Base-by-base conservation (phyloP, 805 yeast genomes). In the Candida takata region DNA sequence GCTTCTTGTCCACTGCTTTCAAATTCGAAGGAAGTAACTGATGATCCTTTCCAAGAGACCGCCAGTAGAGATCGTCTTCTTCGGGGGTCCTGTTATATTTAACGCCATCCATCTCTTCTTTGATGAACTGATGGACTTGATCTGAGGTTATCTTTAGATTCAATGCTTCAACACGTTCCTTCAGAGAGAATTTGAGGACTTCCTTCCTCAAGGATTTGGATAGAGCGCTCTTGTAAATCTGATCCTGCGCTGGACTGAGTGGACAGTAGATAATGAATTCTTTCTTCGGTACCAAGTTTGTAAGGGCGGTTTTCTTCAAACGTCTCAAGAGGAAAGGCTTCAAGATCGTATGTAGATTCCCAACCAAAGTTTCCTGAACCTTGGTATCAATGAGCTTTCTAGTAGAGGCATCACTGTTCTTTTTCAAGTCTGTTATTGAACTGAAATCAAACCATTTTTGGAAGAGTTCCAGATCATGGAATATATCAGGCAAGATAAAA, bases 361-460 rank as follows among this genome's bases (percentile, higher is more conserved):
- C 67, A 18, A 90, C 75, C 37, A 90, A 62, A 34, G 74, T 72
- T 45, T 69, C 69, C 54, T 81, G 71, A 47, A 73, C 65, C 45
- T 73, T 75, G 16, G 69, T 63, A 35, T 76, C 76, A 27, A 86
- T 73, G 27, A 77, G 53, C 45, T 63, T 68, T 18, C 69, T 65
- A 34, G 69, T 74, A 15, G 57, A 52, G 19, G 65, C 69, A 9
- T 62, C 62, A 11, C 34, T 36, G 13, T 36, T 38, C 11, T 53
- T 56, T 26, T 61, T 58, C 33, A 67, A 42, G 15, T 62, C 60
- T 6, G 72, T 67, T 27, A 80, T 53, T 27, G 74, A 78, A 31
- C 77, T 74, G 48, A 84, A 84, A 57, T 92, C 94, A 60, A 90
- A 92, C 97, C 97, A 90, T 52, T 79, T 82, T 56, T 90, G 94